Evolutionary conservation across 345 rosid genomes (phyloP).

Genomic region (Hibiscus trionum): DNA sequence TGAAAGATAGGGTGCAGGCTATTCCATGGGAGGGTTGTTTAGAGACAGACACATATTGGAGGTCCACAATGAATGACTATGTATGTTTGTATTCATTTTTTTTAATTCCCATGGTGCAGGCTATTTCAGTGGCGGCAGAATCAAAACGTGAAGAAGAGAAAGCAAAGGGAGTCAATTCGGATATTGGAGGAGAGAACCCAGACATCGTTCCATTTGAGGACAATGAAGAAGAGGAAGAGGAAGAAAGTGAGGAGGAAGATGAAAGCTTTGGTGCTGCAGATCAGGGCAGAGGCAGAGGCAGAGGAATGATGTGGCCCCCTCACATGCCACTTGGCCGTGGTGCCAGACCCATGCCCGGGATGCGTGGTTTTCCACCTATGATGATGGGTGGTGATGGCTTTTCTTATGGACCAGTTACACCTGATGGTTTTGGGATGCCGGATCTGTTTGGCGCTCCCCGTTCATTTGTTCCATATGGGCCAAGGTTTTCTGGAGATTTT

Average conservation of each 20-base stretch:
- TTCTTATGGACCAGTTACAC: conserved; percentile 43
- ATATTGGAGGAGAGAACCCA: conserved; percentile 63
- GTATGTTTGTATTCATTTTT: conserved; percentile 16
- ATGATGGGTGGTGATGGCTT: conserved; percentile 36
- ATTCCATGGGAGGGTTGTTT: background rate
- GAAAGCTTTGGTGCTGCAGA: conserved; percentile 45
- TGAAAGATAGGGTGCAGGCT: background rate
- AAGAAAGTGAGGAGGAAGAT: conserved; percentile 85
- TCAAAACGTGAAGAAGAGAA: conserved; percentile 94
- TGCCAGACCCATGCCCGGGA: conserved; percentile 76
- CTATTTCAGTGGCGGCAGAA: conserved; percentile 81
- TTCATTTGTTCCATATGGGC: conserved; percentile 76
- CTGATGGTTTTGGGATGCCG: conserved; percentile 79
- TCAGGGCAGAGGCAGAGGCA: conserved; percentile 59
- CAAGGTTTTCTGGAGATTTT: conserved; percentile 88
- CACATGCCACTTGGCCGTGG: conserved; percentile 79
- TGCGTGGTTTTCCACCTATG: conserved; percentile 74
- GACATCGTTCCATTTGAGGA: conserved; percentile 97
- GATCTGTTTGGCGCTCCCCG: conserved; percentile 80
- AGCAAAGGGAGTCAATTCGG: conserved; percentile 89
- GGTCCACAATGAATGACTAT: conserved; percentile 3
- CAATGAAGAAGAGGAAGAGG: conserved; percentile 97
- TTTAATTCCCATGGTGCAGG: conserved; percentile 30
- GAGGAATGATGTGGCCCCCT: conserved; percentile 97
- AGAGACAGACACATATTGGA: background rate